These are phyloP conservation scores for Ceratobasidium sp. DNA, from an alignment of 1,284 basidiomycete genomes.

Conservation along the genomic window DNA sequence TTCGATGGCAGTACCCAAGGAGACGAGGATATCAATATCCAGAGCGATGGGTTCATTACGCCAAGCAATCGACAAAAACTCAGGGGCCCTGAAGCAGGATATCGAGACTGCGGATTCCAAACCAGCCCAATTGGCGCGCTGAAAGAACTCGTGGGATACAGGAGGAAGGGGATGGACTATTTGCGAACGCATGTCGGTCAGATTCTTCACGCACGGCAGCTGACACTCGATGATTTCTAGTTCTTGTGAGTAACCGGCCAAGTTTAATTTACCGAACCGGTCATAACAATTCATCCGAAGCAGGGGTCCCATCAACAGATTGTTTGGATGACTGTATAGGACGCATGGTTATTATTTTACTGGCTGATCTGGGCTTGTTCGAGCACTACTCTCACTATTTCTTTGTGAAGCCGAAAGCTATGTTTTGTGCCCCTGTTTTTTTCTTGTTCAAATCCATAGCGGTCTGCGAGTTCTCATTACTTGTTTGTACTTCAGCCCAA, in stretches of 20 bases:
- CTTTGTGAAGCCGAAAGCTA: too few relatives aligned
- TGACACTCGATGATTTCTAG: slow-evolving; percentile 5
- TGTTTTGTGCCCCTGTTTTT: too few relatives aligned
- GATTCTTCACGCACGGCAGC: slow-evolving; percentile 16
- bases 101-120: slow-evolving; percentile 3
- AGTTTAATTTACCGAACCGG: neutral
- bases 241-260: neutral
- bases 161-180: slow-evolving; percentile 37
- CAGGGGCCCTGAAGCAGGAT: neutral
- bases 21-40: neutral
- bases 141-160: neutral
- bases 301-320: neutral
- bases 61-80: slow-evolving; percentile 1
- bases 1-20: neutral
- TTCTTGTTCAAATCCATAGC: too few relatives aligned
- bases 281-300: neutral
- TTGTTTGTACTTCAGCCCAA: too few relatives aligned
- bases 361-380: too few relatives aligned
- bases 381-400: too few relatives aligned
- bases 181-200: slow-evolving; percentile 28
- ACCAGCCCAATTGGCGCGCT: slow-evolving; percentile 7
- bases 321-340: neutral
- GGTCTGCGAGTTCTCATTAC: too few relatives aligned
- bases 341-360: neutral
- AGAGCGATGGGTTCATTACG: slow-evolving; percentile 27